Evolutionary conservation across 179 eudicot genomes (phyloP), one percentile per base, ranked within the genome.

Genomic region (Spinacia oleracea): DNA sequence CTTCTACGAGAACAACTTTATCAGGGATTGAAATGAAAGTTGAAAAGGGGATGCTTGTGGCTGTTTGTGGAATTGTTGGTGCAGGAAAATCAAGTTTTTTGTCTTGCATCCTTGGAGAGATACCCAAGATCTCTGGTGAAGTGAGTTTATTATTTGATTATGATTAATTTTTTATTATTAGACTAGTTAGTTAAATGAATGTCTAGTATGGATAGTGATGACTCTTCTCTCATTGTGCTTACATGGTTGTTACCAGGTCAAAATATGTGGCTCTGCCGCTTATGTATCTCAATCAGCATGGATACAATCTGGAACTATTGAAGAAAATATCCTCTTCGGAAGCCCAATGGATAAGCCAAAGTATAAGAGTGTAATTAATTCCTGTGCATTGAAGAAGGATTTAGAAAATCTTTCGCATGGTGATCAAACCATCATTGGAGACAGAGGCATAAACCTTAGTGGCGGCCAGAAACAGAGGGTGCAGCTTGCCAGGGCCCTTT

Each of bases 401-500:
- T 64, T 96, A 80, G 91, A 96, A 83, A 87, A 85, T 71, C 89
- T 96, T 85, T 91, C 98, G 51, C 97, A 96, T 83, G 99, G 99
- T 80, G 98, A 92, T 86, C 98, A 91, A 82, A 96, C 99, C n/a
- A 89, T 91, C 76, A 96, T 96, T 67, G 99, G 99, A 75, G 99
- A 96, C 63, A 88, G 99, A 86, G 99, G 99, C 82, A 96, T 96
- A 82, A 93, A 96, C 82, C 89, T 96, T 67, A 96, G 99, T 77
- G 99, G 99, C 67, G 99, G 99, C 78, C 99, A 96, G 88, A 96
- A 93, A 87, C 99, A 96, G 87, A 87, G 99, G 66, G 97, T 96
- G 82, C 99, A 96, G 84, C 98, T 96, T 82, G 99, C 99, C 40
- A 89, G 99, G 85, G 99, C 99, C 32, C 93, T 96, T 35, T 96